Evolutionary conservation across 2,329 filamentous ascomycete genomes (phyloP), one percentile per base, ranked within the genome.

Genomic region (Trichoderma atroviride): DNA sequence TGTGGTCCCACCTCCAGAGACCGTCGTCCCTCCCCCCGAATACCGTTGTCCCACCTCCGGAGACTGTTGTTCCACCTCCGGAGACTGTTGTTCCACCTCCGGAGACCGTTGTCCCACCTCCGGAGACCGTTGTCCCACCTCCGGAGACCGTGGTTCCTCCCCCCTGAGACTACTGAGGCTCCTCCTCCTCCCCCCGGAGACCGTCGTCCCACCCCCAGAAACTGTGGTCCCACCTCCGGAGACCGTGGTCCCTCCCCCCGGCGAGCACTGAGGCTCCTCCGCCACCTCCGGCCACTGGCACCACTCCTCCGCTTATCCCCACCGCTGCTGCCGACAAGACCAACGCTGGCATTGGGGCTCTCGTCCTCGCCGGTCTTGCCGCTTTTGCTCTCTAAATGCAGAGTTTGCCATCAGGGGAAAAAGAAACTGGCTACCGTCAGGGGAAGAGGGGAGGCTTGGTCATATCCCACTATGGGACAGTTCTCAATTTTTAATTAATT

Each of bases 341-440:
- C 40, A 76, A 75, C 47, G 74, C 78, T 33, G 79, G 78, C 64
- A 63, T 80, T 29, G 80, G 79, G 31, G 79, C 79, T 67, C 74
- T 83, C 53, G 73, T 81, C 58, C 68, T 81, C 37, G 82, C 78
- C 53, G 82, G 79, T 69, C 69, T 81, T 47, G 80, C 78, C 61
- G 80, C 78, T 27, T 65, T 84, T 52, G 73, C 79, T 68, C 71
- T 83, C 70, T 83, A 78, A 74, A 56, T 19, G 33, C 37, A 31
- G 55, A 59, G 35, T 24, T 67, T 29, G 31, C 19, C 43, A 6
- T 53, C 50, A 43, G 16, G 14, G 29, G 10, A 22, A 24, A 43
- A 24, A 11, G 16, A 22, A 56, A 24, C 11, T 52, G 22, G 19
- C 53, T 24, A 40, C 1, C 16, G 29, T 14, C 10, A 37, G 56